Evolutionary conservation across 1,284 basidiomycete species (phyloP).

Genomic region (Sphagnurus paluster): DNA sequence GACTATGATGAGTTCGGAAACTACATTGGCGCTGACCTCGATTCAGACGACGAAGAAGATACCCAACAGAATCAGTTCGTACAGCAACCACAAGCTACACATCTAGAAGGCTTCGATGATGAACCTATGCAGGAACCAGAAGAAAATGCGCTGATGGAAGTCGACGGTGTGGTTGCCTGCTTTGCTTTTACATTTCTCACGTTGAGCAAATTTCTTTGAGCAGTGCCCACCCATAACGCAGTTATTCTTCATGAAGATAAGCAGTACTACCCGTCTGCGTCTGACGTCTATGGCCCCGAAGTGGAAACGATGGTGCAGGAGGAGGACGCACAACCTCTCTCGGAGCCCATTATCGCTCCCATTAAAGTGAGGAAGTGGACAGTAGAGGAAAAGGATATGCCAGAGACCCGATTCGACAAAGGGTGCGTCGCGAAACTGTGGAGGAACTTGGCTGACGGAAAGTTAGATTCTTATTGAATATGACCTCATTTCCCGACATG

Average conservation of each 20-base stretch:
- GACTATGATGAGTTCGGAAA: constrained; percentile 94
- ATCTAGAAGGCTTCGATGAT: constrained; percentile 79
- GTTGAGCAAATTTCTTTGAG: constrained; percentile 19
- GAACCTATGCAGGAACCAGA: constrained; percentile 56
- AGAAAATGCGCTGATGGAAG: constrained; percentile 72
- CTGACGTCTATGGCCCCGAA: constrained; percentile 89
- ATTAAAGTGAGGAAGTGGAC: constrained; percentile 92
- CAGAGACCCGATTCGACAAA: constrained; percentile 92
- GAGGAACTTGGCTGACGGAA: constrained; percentile 9
- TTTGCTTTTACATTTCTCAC: constrained; percentile 18
- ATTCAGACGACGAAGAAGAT: constrained; percentile 82
- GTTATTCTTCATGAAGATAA: constrained; percentile 97
- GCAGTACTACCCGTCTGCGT: constrained; percentile 94
- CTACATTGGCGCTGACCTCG: constrained; percentile 92
- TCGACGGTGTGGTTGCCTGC: constrained; percentile 62
- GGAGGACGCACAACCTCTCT: constrained; percentile 94
- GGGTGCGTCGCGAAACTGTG: constrained; percentile 57
- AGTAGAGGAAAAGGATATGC: constrained; percentile 91
- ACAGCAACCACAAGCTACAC: constrained; percentile 40
- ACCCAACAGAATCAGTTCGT: constrained; percentile 50
- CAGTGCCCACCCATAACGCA: constrained; percentile 79
- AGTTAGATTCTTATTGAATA: constrained; percentile 84
- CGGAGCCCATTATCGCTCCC: constrained; percentile 95
- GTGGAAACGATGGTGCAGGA: constrained; percentile 98
- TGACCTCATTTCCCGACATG: constrained; percentile 93